Evolutionary conservation across 1,139 yeast genomes (phyloP).

Genomic region (Candida sp.): DNA sequence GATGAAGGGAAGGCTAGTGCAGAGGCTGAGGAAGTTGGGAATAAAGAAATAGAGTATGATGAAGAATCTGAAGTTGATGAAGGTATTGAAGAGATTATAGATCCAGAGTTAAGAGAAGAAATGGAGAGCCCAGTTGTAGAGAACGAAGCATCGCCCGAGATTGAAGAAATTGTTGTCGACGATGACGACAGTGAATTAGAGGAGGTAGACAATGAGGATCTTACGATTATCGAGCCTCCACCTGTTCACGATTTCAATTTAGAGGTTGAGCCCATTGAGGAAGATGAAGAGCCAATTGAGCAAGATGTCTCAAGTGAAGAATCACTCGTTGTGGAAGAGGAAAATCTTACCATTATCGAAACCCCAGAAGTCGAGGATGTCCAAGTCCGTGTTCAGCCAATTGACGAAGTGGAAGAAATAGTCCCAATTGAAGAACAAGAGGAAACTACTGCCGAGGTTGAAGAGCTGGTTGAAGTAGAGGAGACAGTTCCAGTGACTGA

Average conservation of each 20-base stretch:
- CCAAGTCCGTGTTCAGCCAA: not conserved
- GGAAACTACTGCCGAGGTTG: too few species aligned
- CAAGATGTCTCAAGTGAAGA: not conserved
- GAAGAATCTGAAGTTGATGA: slow-evolving; percentile 2
- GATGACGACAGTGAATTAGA: not conserved
- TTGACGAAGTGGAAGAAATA: not conserved
- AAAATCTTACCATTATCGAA: too few species aligned
- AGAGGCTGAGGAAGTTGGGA: too few species aligned
- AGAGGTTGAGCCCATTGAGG: not conserved
- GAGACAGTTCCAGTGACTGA: too few species aligned
- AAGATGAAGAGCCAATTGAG: not conserved
- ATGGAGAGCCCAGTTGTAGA: slow-evolving; percentile 6
- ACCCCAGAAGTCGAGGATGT: not conserved
- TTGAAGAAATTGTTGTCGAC: not conserved
- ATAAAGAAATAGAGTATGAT: not conserved
- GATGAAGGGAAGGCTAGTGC: not conserved
- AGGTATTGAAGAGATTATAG: slow-evolving; percentile 11
- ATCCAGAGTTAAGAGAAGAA: slow-evolving; percentile 5
- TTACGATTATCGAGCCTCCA: slow-evolving; percentile 8
- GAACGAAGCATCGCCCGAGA: not conserved
- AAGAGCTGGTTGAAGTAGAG: too few species aligned
- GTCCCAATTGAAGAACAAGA: not conserved
- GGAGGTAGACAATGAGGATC: slow-evolving; percentile 2
- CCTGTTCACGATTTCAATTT: not conserved
- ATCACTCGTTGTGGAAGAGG: not conserved